Evolutionary conservation across 2,329 filamentous ascomycete species (phyloP), one percentile per base, ranked within the genome.

Genomic region (Annulohypoxylon truncatum): DNA sequence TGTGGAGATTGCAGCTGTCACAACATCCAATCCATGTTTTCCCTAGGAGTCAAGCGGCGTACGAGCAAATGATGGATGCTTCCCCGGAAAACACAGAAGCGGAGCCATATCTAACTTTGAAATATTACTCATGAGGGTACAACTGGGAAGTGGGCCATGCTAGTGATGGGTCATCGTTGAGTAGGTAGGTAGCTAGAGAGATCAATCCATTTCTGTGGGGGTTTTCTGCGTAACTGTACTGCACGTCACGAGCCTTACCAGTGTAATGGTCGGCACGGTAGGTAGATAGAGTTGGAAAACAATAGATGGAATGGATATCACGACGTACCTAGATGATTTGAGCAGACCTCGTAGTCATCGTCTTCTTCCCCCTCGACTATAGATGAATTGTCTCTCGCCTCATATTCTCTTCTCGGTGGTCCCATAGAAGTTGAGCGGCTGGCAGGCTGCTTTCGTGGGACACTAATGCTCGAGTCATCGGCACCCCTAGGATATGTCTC

Each of bases 1-100:
- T 74, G 75, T 72, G 76, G 75, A 78, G 74, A 75, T 74, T 78
- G 76, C 77, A 80, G 77, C 76, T 79, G 77, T 79, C 77, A 80
- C 77, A 76, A 77, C 73, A 75, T 70, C 66, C 67, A 70, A 69
- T 72, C 74, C 42, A 75, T 78, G 73, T 74, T 78, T 79, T 73
- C 75, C 75, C 76, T 76, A 78, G 75, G 75, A 77, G 75, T 75
- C 71, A 73, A 71, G 71, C 68, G 72, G 76, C 63, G 78, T 79
- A 81, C 80, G 81, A 79, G 73, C 73, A 78, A 76, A 78, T 71
- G 73, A 77, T 78, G 74, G 38, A 54, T 31, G 29, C 77, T 72
- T 74, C 77, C 76, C 77, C 77, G 71, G 75, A 75, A 74, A 69
- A 68, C 71, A 76, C 72, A 77, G 76, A 81, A 76, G 76, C 71